phyloP scores from a whole-genome alignment of 2,329 filamentous ascomycete species.

The Daldinia eschscholtzii region DNA sequence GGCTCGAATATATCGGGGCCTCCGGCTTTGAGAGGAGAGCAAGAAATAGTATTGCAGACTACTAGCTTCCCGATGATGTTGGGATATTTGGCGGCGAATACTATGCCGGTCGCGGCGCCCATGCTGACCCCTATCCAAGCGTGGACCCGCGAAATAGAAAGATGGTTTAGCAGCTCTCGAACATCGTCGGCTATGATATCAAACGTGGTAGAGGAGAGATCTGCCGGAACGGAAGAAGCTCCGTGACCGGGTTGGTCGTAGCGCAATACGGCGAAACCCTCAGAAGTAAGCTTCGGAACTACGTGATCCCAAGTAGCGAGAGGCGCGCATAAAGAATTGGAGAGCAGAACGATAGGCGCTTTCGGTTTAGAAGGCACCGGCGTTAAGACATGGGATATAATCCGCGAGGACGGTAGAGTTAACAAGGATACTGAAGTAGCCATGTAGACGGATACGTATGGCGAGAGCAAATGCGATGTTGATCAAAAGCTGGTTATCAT shows the following conservation, averaged over 20 bases:
- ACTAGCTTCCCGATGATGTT: conserved; percentile 55
- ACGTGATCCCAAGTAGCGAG: conserved; percentile 57
- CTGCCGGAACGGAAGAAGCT: conserved; percentile 52
- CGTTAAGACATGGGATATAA: background rate
- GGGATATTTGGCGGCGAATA: conserved; percentile 57
- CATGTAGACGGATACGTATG: background rate
- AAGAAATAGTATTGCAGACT: conserved; percentile 57
- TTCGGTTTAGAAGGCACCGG: background rate
- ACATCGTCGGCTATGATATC: conserved; percentile 57
- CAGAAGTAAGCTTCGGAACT: conserved; percentile 51
- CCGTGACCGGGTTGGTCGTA: conserved; percentile 62
- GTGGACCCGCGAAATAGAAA: conserved; percentile 52
- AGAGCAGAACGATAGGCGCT: background rate
- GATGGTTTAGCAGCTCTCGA: conserved; percentile 1
- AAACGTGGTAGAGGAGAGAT: conserved; percentile 55
- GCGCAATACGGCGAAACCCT: conserved; percentile 57
- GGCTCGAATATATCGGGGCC: conserved; percentile 54
- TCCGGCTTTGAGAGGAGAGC: conserved; percentile 55
- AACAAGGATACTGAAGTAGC: background rate
- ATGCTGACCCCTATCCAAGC: conserved; percentile 62
- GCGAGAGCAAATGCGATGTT: background rate
- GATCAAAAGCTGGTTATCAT: background rate
- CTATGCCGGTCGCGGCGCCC: conserved; percentile 58
- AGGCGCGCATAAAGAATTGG: conserved; percentile 53
- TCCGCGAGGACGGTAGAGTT: background rate